Evolutionary conservation across 495 filamentous ascomycete genomes (phyloP), one percentile per base, ranked within the genome.

Genomic region (Xylaria venustula): DNA sequence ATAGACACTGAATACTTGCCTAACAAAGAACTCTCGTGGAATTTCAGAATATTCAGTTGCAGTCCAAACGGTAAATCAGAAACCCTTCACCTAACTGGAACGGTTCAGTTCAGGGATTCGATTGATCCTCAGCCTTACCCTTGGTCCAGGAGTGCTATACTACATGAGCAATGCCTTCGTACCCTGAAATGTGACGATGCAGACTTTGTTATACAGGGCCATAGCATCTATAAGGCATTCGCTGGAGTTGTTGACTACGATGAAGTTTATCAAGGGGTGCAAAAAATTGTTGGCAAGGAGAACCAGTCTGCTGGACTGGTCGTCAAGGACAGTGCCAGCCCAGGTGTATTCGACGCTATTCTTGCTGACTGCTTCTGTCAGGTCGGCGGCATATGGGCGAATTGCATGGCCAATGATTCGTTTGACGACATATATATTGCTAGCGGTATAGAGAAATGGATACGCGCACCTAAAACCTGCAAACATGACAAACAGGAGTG

Each of bases 221-320:
- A n/a, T n/a, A 74, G 76, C 69, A 75, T 2, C 77, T 81, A 44
- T 58, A 69, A 0, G 52, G 41, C 19, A 7, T 49, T 44, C 12
- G 40, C 61, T 2, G 68, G 76, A 1, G 58, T 83, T 36, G 75
- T 82, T 1, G 72, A 81, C 19, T 85, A 81, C 63, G 66, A 62
- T 0, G 62, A 71, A 7, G 9, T 36, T 3, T 81, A 77, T 50
- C 72, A 67, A 0, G 77, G 81, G 0, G 54, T 82, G 0, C 64
- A 70, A 17, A 76, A 37, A 36, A 6, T 11, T 1, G 30, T 51
- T 17, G 37, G 6, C 6, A 5, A 15, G 3, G 37, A 12, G 7
- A 40, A 12, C 14, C 14, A 40, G 6, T 40, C 37, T 40, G 37
- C 37, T 15, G 37, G 37, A 15, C 15, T 8, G 6, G 37, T 40